Evolutionary conservation across 1,284 basidiomycete species (phyloP).

Genomic region (Heterobasidion parviporum): DNA sequence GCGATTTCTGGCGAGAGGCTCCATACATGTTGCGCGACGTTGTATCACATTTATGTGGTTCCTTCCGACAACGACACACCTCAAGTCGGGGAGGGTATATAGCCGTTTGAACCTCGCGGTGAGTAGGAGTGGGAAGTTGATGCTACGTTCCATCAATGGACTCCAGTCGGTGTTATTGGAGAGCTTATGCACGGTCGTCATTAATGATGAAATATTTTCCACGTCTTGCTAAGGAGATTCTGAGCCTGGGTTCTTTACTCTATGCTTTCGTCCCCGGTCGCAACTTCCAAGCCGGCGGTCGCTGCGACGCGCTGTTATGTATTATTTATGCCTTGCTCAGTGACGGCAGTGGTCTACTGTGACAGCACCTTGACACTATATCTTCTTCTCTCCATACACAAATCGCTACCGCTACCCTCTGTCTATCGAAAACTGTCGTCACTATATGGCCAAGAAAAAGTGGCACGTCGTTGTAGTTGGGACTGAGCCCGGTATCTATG

Average conservation of each 20-base stretch:
- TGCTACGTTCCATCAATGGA: not conserved
- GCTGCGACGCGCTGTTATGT: no score
- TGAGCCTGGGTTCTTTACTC: no score
- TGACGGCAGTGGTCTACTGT: no score
- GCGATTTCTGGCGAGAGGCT: conserved; percentile 82
- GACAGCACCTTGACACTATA: not conserved
- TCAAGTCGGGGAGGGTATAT: conserved; percentile 66
- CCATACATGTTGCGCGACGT: conserved; percentile 78
- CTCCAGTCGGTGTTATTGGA: not conserved
- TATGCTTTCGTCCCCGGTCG: no score
- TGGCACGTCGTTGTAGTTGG: conserved; percentile 42
- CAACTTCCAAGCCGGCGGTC: no score
- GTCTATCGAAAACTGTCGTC: not conserved
- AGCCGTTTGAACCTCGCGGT: conserved; percentile 43
- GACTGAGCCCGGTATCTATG: conserved; percentile 34
- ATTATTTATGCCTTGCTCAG: no score
- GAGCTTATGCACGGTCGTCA: not conserved
- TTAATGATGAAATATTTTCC: no score
- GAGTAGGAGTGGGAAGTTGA: not conserved
- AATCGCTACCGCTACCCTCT: not conserved
- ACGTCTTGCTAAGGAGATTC: no score
- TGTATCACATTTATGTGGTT: conserved; percentile 64
- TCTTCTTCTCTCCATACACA: not conserved
- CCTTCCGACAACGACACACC: conserved; percentile 54
- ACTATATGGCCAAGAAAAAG: conserved; percentile 29